Percentiles rank a stretch among this genome's conserved stretches.
These are phyloP conservation scores for Fusarium incarnatum DNA, from an alignment of 2,329 filamentous ascomycete species.

Conservation along the genomic window DNA sequence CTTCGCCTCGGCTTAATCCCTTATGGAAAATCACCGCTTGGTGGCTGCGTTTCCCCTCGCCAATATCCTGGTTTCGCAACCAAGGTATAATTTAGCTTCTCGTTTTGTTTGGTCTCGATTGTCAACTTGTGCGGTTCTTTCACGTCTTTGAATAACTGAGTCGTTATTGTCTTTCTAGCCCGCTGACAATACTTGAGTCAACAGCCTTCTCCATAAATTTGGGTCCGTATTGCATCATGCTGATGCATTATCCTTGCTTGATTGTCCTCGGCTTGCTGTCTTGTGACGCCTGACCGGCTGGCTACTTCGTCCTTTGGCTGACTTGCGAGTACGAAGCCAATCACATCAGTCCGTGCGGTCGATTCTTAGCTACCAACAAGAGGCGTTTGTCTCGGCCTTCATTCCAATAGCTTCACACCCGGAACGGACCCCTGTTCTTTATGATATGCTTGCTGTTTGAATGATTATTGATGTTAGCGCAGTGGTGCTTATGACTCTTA, in stretches of 20 bases:
- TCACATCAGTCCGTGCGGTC: slow-evolving; percentile 35
- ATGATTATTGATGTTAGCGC: slow-evolving; percentile 16
- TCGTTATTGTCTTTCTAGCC: slow-evolving; percentile 24
- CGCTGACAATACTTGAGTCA: slow-evolving; percentile 40
- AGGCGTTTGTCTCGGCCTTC: slow-evolving; percentile 44
- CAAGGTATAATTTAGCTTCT: slow-evolving; percentile 21
- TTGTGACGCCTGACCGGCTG: slow-evolving; percentile 44
- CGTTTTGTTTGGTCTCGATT: slow-evolving; percentile 15
- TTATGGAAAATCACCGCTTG: slow-evolving; percentile 27
- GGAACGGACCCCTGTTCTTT: slow-evolving; percentile 37
- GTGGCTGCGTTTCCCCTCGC: slow-evolving; percentile 33
- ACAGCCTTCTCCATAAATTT: slow-evolving; percentile 42
- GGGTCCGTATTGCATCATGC: slow-evolving; percentile 45
- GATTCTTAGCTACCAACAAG: slow-evolving; percentile 43
- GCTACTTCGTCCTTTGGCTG: slow-evolving; percentile 32
- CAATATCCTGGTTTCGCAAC: slow-evolving; percentile 17
- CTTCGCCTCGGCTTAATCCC: slow-evolving; percentile 44
- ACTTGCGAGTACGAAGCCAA: slow-evolving; percentile 43
- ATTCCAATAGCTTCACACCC: slow-evolving; percentile 39
- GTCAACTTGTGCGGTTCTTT: slow-evolving; percentile 18
- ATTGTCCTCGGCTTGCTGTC: slow-evolving; percentile 33
- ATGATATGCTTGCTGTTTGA: slow-evolving; percentile 25
- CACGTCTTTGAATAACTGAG: slow-evolving; percentile 21
- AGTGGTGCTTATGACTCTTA: slow-evolving; percentile 2
- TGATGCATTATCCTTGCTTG: slow-evolving; percentile 43